Evolutionary conservation across 805 yeast genomes (phyloP), one percentile per base, ranked within the genome.

Genomic region (Kuraishia capsulata): DNA sequence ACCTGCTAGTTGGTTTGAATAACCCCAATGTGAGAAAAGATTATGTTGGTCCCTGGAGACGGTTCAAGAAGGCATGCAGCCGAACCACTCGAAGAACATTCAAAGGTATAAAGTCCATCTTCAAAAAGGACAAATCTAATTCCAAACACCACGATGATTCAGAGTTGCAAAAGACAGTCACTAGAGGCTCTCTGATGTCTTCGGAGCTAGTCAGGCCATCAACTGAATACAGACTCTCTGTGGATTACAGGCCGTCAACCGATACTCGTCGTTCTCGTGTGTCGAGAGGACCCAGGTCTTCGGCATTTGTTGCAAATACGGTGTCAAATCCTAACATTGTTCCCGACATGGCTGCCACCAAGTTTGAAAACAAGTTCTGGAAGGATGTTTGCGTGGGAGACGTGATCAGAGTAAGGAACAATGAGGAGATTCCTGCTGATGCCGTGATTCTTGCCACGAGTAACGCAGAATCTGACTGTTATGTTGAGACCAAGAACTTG

Each of bases 381-480:
- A 81, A 81, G 56, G 75, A 73, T 48, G 73, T 83, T 26, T 58
- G 62, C 32, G 88, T 82, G 20, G 94, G 94, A 45, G 89, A 83
- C 48, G 64, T 83, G 36, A 69, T 83, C 20, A 65, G 89, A 49
- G 67, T 83, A 20, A 73, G 79, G 44, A 75, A 76, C 46, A 78
- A 83, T 51, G 92, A 83, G 52, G 90, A 82, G 60, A 69, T 81
- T 5, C 94, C 94, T 1, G 88, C 90, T 2, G 94, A 83, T 57
- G 55, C 78, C 11, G 64, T 81, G 35, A 56, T 82, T 25, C 52
- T 83, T 5, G 66, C 87, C 4, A 69, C 88, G 2, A 75, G 85
- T 24, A 87, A 81, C 51, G 56, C 67, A 1, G 86, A 81, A 47
- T 81, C 80, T 37, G 73, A 71, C 37, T 81, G 89, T 58, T 70